phyloP scores from a whole-genome alignment of 805 yeast genomes.

The Pichia phayaonensis region DNA sequence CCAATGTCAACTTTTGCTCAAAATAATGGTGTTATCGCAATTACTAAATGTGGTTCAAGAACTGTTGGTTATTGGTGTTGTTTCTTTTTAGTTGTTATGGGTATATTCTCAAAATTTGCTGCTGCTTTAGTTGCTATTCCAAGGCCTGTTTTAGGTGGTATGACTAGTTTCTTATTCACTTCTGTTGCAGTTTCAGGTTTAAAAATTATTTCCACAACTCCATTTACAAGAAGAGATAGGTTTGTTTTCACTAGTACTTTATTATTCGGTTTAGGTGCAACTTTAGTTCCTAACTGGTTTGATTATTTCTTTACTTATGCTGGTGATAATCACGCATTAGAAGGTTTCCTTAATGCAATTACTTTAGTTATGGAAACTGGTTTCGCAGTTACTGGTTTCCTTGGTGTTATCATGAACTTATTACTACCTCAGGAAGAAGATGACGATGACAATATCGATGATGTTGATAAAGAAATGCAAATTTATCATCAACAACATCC shows the following conservation, averaged over 20 bases:
- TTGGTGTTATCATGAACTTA: slow-evolving; percentile 44
- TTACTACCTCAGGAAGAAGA: slow-evolving; percentile 43
- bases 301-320: slow-evolving; percentile 40
- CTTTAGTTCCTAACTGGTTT: slow-evolving; percentile 42
- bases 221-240: slow-evolving; percentile 51
- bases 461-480: slow-evolving; percentile 29
- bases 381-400: slow-evolving; percentile 46
- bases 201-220: slow-evolving; percentile 45
- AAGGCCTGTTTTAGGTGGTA: slow-evolving; percentile 75
- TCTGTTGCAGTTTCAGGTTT: slow-evolving; percentile 55
- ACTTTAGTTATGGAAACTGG: slow-evolving; percentile 51
- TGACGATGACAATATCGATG: slow-evolving; percentile 36
- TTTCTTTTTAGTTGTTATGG: slow-evolving; percentile 76
- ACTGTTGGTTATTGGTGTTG: slow-evolving; percentile 48
- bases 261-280: slow-evolving; percentile 46
- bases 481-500: slow-evolving; percentile 11
- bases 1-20: slow-evolving; percentile 92
- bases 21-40: slow-evolving; percentile 88
- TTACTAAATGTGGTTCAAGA: slow-evolving; percentile 88
- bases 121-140: slow-evolving; percentile 87
- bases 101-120: slow-evolving; percentile 78
- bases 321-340: slow-evolving; percentile 36
- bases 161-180: slow-evolving; percentile 55
- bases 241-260: slow-evolving; percentile 45
- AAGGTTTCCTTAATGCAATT: slow-evolving; percentile 46